Percentiles rank a stretch among this genome's conserved stretches.
Evolutionary conservation across 306 rosid genomes (phyloP).

Genomic region (Quercus dentata): DNA sequence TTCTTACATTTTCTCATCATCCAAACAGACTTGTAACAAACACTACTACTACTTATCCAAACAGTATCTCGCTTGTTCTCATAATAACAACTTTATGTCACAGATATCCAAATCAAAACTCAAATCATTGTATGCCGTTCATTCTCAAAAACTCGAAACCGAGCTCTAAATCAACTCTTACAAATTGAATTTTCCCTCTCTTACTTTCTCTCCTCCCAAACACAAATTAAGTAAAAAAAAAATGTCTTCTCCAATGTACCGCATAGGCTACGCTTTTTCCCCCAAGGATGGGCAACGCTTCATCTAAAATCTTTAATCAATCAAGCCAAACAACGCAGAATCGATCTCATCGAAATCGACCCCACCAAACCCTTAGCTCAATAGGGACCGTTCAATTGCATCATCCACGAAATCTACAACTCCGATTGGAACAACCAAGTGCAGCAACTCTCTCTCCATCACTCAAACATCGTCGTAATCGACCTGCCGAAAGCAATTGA

Average conservation of each 20-base stretch:
- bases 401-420: slow-evolving; percentile 30
- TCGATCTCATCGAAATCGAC: slow-evolving; percentile 23
- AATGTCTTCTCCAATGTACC: not conserved
- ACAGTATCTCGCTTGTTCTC: no score
- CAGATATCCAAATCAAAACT: no score
- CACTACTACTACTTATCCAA: no score
- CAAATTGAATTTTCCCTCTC: no score
- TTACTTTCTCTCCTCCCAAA: no score
- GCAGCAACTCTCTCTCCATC: not conserved
- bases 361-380: slow-evolving; percentile 6
- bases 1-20: no score
- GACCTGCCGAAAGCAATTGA: slow-evolving; percentile 26
- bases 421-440: slow-evolving; percentile 18
- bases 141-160: no score
- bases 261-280: slow-evolving; percentile 28
- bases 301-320: slow-evolving; percentile 19
- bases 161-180: no score
- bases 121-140: no score
- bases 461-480: slow-evolving; percentile 8
- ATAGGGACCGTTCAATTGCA: slow-evolving; percentile 34
- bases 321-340: slow-evolving; percentile 8
- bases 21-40: no score
- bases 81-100: no score
- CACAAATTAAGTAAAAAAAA: no score
- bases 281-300: not conserved